Evolutionary conservation across 148 eudicot genomes (phyloP).

Genomic region (Dianthus caryophyllus): DNA sequence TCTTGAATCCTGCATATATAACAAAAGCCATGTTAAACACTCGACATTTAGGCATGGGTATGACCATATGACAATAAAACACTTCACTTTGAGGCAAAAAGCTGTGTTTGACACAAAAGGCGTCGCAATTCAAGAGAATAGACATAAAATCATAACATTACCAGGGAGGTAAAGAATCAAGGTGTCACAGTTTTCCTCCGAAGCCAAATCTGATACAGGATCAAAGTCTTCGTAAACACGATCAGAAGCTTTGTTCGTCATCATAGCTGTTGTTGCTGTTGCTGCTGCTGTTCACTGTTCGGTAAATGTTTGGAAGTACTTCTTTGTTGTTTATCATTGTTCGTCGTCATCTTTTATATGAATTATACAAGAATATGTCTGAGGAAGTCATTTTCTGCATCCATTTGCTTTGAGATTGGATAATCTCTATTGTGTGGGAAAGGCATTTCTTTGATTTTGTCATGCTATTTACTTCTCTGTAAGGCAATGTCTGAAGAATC

Average conservation of each 20-base stretch:
- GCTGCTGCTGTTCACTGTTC: background rate
- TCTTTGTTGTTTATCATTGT: slow-evolving; percentile 17
- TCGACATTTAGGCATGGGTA: no score
- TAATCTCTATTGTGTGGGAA: slow-evolving; percentile 26
- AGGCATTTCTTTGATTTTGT: slow-evolving; percentile 32
- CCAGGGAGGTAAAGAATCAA: slow-evolving; percentile 56
- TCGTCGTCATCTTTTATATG: background rate
- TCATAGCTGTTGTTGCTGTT: background rate
- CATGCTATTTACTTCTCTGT: slow-evolving; percentile 14
- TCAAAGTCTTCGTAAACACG: slow-evolving; percentile 36
- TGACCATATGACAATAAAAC: no score
- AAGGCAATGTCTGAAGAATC: slow-evolving; percentile 21
- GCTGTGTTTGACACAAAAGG: no score
- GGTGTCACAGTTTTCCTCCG: slow-evolving; percentile 46
- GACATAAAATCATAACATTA: slow-evolving; percentile 12
- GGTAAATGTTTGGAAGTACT: background rate
- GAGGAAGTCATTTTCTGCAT: background rate
- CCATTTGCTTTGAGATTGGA: slow-evolving; percentile 25
- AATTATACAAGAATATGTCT: slow-evolving; percentile 1
- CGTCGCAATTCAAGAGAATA: no score
- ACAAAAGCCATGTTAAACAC: background rate
- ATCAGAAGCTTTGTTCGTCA: slow-evolving; percentile 22
- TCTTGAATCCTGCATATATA: slow-evolving; percentile 40
- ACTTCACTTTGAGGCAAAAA: no score
- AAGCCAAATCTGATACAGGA: slow-evolving; percentile 36